A percentile compares a stretch with the other conserved stretches of the same genome.
phyloP scores from a whole-genome alignment of 768 basidiomycete genomes.

The Obba rivulosa region DNA sequence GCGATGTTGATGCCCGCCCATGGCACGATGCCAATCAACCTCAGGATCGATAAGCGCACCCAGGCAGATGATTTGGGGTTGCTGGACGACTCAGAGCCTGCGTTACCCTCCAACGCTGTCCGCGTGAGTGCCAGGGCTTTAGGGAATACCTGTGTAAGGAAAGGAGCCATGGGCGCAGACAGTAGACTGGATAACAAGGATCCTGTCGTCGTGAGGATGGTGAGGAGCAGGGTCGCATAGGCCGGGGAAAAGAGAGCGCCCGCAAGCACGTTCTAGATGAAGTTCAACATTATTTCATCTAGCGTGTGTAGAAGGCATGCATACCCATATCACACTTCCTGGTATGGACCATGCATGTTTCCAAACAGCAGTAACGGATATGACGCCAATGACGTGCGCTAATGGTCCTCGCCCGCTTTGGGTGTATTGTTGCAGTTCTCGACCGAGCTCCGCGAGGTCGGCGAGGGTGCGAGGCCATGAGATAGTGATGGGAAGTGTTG shows the following conservation, averaged over 20 bases:
- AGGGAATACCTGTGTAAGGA: conserved; percentile 77
- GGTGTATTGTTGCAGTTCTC: conserved; percentile 73
- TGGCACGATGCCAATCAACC: conserved; percentile 89
- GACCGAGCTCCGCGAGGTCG: conserved; percentile 70
- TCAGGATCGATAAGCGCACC: conserved; percentile 83
- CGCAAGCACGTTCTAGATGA: conserved; percentile 75
- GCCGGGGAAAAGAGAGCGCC: conserved; percentile 83
- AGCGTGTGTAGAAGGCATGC: conserved; percentile 22
- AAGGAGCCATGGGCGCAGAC: conserved; percentile 78
- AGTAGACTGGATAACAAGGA: conserved; percentile 79
- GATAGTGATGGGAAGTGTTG: conserved; percentile 63
- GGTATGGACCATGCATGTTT: conserved; percentile 98
- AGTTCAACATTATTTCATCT: conserved; percentile 1
- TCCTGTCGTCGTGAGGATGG: conserved; percentile 81
- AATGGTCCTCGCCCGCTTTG: conserved; percentile 60
- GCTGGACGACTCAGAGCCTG: conserved; percentile 31
- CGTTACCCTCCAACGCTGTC: conserved; percentile 67
- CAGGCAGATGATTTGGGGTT: conserved; percentile 44
- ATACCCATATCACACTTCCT: conserved; percentile 86
- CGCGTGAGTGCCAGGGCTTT: conserved; percentile 82
- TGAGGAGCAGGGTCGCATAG: conserved; percentile 76
- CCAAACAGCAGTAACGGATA: conserved; percentile 84
- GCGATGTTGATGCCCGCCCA: conserved; percentile 98
- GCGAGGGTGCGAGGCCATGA: conserved; percentile 72
- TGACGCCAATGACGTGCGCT: conserved; percentile 75